These are phyloP conservation scores for Cutaneotrichosporon sp. DNA, from an alignment of 1,284 basidiomycete genomes.

Conservation along the genomic window DNA sequence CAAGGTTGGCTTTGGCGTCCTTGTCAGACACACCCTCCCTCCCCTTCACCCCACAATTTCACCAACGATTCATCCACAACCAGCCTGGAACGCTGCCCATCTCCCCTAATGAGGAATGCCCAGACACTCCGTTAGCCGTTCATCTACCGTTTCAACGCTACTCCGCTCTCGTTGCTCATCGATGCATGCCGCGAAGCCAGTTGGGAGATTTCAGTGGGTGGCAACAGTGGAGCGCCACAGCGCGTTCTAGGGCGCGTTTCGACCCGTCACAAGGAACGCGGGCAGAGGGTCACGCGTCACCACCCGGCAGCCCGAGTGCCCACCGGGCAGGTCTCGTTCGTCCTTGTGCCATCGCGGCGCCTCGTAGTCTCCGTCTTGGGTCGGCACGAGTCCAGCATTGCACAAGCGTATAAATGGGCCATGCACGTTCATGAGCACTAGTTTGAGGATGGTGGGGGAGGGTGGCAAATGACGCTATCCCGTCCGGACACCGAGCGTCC, in stretches of 20 bases:
- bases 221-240: not conserved
- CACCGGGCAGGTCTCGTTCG: too few relatives aligned
- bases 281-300: not conserved
- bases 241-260: not conserved
- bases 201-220: not conserved
- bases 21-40: not conserved
- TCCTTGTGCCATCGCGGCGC: too few relatives aligned
- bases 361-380: too few relatives aligned
- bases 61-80: too few relatives aligned
- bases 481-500: not conserved
- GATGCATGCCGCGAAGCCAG: not conserved
- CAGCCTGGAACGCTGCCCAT: too few relatives aligned
- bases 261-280: not conserved
- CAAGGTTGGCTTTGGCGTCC: not conserved
- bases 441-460: not conserved
- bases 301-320: too few relatives aligned
- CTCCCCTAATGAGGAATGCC: too few relatives aligned
- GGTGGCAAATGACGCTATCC: not conserved
- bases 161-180: not conserved
- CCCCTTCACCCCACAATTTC: constrained; percentile 1
- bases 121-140: not conserved
- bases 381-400: too few relatives aligned
- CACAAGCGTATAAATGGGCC: not conserved
- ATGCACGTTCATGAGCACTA: not conserved
- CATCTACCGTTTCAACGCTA: not conserved